phyloP scores from a whole-genome alignment of 1,284 basidiomycete species.

The Phellinidium pouzarii region DNA sequence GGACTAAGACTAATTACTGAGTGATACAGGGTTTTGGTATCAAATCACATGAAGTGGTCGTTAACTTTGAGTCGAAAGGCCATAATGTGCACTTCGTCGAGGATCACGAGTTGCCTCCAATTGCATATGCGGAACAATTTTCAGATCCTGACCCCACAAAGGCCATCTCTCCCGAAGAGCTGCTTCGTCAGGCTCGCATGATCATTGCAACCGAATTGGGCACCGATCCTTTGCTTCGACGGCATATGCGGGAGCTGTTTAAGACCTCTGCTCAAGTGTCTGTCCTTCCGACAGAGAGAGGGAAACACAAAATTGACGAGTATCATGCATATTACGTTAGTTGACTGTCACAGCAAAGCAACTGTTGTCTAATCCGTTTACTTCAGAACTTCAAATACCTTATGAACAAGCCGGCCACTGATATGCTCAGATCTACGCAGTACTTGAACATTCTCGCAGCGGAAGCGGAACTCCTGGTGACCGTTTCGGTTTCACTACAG shows the following conservation, averaged over 20 bases:
- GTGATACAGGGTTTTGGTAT: constrained; percentile 68
- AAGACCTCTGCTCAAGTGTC: constrained; percentile 74
- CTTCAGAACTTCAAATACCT: constrained; percentile 93
- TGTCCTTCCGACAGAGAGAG: constrained; percentile 86
- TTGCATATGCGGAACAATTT: constrained; percentile 71
- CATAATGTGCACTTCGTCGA: constrained; percentile 65
- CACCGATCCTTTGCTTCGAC: constrained; percentile 86
- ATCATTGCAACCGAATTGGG: constrained; percentile 89
- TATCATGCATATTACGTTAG: constrained; percentile 85
- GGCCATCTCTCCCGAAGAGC: constrained; percentile 52
- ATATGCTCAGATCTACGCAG: constrained; percentile 64
- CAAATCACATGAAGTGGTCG: constrained; percentile 69
- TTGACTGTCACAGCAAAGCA: constrained; percentile 20
- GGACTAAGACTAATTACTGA: constrained; percentile 9
- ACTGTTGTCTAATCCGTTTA: constrained; percentile 14
- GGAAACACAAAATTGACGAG: constrained; percentile 86
- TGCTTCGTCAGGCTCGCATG: constrained; percentile 71
- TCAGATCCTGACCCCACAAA: constrained; percentile 57
- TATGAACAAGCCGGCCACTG: constrained; percentile 69
- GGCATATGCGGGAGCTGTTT: constrained; percentile 75
- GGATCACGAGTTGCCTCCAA: constrained; percentile 69
- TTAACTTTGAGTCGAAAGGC: constrained; percentile 59
- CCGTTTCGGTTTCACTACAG: constrained; percentile 67
- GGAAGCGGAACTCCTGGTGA: constrained; percentile 84
- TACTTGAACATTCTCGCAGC: constrained; percentile 91